Evolutionary conservation across 805 yeast species (phyloP).

Genomic region (Diddensiella transvaalensis): DNA sequence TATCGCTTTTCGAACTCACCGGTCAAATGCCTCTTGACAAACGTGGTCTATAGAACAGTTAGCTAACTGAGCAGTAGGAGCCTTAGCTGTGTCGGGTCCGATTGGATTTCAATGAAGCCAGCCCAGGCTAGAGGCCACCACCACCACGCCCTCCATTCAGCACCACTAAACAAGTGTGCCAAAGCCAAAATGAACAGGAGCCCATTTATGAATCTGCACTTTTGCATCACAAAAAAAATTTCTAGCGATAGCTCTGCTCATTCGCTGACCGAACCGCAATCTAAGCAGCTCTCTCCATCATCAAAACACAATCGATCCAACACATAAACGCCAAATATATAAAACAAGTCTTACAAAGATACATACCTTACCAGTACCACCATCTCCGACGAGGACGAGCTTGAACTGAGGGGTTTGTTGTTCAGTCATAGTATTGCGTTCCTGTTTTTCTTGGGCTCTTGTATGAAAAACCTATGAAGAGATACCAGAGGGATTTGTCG

Average conservation of each 20-base stretch:
- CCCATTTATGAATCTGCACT: too few relatives aligned
- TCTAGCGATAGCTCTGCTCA: too few relatives aligned
- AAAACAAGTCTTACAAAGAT: too few relatives aligned
- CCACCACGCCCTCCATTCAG: too few relatives aligned
- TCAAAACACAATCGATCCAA: neutral
- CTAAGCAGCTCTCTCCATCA: neutral
- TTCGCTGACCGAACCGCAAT: too few relatives aligned
- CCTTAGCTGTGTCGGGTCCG: neutral
- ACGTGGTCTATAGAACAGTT: constrained; percentile 88
- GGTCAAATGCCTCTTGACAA: constrained; percentile 98
- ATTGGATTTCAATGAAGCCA: too few relatives aligned
- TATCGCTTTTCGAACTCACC: constrained; percentile 98
- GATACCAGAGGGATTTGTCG: neutral
- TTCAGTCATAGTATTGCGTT: neutral
- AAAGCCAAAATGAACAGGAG: too few relatives aligned
- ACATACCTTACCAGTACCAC: constrained; percentile 96
- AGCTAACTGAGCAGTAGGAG: constrained; percentile 6
- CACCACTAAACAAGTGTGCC: too few relatives aligned
- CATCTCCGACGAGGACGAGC: constrained; percentile 99
- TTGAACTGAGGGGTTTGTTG: constrained; percentile 87
- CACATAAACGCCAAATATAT: neutral
- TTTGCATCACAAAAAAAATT: too few relatives aligned
- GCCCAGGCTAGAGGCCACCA: too few relatives aligned
- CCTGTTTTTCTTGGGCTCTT: neutral
- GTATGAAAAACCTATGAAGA: neutral